Evolutionary conservation across 441 rosid species (phyloP), one percentile per base, ranked within the genome.

Genomic region (Populus hybrid): DNA sequence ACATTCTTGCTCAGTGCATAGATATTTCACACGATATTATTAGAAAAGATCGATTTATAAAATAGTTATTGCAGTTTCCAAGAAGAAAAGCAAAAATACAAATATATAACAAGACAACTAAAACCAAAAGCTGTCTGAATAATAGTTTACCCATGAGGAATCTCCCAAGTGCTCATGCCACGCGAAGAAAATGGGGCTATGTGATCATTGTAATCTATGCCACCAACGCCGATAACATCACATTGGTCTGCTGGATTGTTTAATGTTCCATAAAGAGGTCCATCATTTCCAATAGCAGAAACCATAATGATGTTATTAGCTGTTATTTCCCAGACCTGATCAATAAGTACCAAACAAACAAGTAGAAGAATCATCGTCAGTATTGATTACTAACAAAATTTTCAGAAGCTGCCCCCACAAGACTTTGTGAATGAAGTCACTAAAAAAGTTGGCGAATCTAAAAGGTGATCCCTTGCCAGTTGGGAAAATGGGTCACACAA

Each of bases 161-260:
- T 84, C 87, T 96, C 99, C 99, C 98, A 96, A 77, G 99, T 94
- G 91, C 98, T 96, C 99, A 96, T 96, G 84, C 99, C 99, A 74
- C 98, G 99, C 11, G 99, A 94, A 40, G 98, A 96, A 86, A 96
- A 96, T 72, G 99, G 92, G 61, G 99, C 99, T 83, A 96, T 96
- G 80, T 96, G 97, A 84, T 94, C 98, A 80, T 82, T 94, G 82
- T 94, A 94, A 82, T 96, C 99, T 77, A 96, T 96, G 80, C 99
- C 99, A 82, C 99, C 99, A 18, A 95, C 99, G 76, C 99, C 99
- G 79, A 96, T 93, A 79, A 96, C 94, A 79, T 96, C 99, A 86
- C 97, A 91, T 85, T 96, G 99, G 80, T 96, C 99, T 69, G 99
- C 99, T 84, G 99, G 99, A 78, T 96, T 96, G 88, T 96, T 96